Evolutionary conservation across 2,329 filamentous ascomycete species (phyloP).

Genomic region (Karstenula rhodostoma): DNA sequence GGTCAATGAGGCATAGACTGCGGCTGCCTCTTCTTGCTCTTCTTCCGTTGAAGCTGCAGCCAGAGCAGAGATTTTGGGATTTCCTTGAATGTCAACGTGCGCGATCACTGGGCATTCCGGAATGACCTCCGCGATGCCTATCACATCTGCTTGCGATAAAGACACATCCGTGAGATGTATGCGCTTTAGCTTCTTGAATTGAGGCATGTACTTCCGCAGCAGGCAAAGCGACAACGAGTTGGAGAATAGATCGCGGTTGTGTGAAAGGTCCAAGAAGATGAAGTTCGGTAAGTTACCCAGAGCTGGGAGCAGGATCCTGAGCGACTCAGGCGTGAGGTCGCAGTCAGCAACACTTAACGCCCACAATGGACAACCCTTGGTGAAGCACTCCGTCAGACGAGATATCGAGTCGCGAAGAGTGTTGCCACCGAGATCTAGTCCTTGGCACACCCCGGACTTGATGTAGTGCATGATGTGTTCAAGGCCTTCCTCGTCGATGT

Average conservation of each 20-base stretch:
- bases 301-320: conserved; percentile 78
- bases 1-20: conserved; percentile 89
- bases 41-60: conserved; percentile 79
- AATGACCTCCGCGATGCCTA: conserved; percentile 87
- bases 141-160: conserved; percentile 85
- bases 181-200: conserved; percentile 78
- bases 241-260: conserved; percentile 83
- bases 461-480: conserved; percentile 80
- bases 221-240: conserved; percentile 77
- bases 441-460: conserved; percentile 79
- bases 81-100: conserved; percentile 87
- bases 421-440: conserved; percentile 89
- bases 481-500: conserved; percentile 76
- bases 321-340: conserved; percentile 74
- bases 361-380: conserved; percentile 68
- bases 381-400: conserved; percentile 61
- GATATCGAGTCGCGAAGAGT: conserved; percentile 63
- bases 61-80: conserved; percentile 73
- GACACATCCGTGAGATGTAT: conserved; percentile 87
- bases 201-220: conserved; percentile 84
- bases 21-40: conserved; percentile 90
- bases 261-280: conserved; percentile 89
- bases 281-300: conserved; percentile 75
- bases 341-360: conserved; percentile 88
- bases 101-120: conserved; percentile 83